These are phyloP conservation scores for Metschnikowia santaceciliae DNA, from an alignment of 805 yeast genomes.

Conservation along the genomic window DNA sequence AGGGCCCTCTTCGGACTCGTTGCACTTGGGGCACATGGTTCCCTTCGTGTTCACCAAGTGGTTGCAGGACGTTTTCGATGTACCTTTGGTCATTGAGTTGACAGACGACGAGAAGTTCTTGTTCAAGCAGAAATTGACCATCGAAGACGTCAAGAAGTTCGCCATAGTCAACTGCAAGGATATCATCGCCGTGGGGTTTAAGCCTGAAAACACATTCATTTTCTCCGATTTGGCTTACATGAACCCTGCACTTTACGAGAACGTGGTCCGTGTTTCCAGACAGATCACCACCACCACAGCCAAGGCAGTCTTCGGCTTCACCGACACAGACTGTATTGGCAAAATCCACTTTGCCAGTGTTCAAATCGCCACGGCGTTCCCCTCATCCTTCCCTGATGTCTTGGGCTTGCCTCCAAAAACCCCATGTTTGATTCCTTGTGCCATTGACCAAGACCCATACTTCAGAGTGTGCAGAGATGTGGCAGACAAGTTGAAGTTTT, in stretches of 20 bases:
- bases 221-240: constrained; percentile 90
- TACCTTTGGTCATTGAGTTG: constrained; percentile 86
- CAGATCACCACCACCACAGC: constrained; percentile 98
- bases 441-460: constrained; percentile 98
- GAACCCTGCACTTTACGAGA: constrained; percentile 93
- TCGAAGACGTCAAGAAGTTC: constrained; percentile 80
- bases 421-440: constrained; percentile 97
- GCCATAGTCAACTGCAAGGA: constrained; percentile 86
- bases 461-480: constrained; percentile 97
- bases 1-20: constrained; percentile 91
- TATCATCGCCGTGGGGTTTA: constrained; percentile 90
- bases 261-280: constrained; percentile 86
- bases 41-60: constrained; percentile 96
- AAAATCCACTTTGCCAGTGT: constrained; percentile 91
- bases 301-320: constrained; percentile 93
- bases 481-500: constrained; percentile 83
- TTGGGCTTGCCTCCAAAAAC: constrained; percentile 84
- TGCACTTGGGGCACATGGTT: constrained; percentile 96
- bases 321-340: constrained; percentile 92
- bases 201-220: constrained; percentile 90
- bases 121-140: constrained; percentile 85
- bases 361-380: constrained; percentile 94
- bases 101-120: constrained; percentile 97
- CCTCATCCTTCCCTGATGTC: constrained; percentile 92
- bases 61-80: constrained; percentile 97